A percentile compares a stretch with the other conserved stretches of the same genome.
Evolutionary conservation across 169 alveolate genomes (phyloP).

Genomic region (Cryptosporidium ubiquitum): DNA sequence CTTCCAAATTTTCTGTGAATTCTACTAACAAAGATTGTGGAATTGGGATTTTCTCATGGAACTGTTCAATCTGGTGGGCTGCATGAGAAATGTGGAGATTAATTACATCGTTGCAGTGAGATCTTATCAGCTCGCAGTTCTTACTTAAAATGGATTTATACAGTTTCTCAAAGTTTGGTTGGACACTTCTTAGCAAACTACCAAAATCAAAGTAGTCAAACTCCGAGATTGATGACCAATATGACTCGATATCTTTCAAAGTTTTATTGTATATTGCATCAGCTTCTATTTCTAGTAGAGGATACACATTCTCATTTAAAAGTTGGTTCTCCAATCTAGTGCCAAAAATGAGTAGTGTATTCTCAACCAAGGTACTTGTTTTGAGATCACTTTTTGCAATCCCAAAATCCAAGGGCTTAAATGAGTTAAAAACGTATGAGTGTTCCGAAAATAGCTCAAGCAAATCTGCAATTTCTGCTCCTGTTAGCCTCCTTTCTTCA

Average conservation of each 20-base stretch:
- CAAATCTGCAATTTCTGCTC: conserved; percentile 11
- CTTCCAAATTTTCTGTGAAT: neutral
- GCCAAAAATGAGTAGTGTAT: conserved; percentile 39
- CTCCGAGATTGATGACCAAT: conserved; percentile 47
- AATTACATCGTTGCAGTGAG: conserved; percentile 26
- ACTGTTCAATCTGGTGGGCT: conserved; percentile 9
- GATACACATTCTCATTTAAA: conserved; percentile 1
- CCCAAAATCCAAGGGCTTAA: conserved; percentile 17
- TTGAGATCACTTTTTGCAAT: conserved; percentile 8
- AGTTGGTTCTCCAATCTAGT: conserved; percentile 22
- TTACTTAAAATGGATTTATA: conserved; percentile 23
- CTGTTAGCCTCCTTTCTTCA: conserved; percentile 13
- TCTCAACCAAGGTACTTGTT: conserved; percentile 32
- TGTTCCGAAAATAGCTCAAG: conserved; percentile 35
- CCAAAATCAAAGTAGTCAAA: conserved; percentile 26
- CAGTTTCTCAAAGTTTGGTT: conserved; percentile 28
- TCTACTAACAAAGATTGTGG: neutral
- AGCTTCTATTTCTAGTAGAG: conserved; percentile 49
- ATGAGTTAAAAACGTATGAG: neutral
- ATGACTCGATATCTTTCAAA: conserved; percentile 18
- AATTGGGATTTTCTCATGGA: conserved; percentile 42
- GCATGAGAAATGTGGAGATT: conserved; percentile 21
- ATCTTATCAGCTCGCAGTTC: conserved; percentile 44
- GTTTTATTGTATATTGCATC: conserved; percentile 39
- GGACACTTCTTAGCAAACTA: conserved; percentile 4